phyloP scores from a whole-genome alignment of 495 filamentous ascomycete species.

The Aspergillus funiculosus region DNA sequence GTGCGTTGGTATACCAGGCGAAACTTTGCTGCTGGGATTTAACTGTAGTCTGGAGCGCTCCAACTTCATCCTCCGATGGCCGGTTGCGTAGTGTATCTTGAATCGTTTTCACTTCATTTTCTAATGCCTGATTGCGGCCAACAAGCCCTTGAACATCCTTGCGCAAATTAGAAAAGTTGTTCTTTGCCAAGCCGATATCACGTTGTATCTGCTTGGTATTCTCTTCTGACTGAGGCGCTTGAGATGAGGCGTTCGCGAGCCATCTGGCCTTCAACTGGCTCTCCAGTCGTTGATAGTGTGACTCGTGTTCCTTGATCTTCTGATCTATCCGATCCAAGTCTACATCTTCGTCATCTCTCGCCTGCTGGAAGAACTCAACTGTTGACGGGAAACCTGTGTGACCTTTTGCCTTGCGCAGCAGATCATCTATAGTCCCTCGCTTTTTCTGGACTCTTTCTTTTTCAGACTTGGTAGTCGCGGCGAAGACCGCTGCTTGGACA shows the following conservation, averaged over 20 bases:
- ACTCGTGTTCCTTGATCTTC: constrained; percentile 10
- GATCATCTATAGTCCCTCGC: constrained; percentile 12
- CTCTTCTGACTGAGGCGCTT: neutral
- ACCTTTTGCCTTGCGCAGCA: constrained; percentile 20
- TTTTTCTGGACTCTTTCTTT: constrained; percentile 23
- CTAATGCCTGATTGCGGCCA: neutral
- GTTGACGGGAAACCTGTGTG: constrained; percentile 22
- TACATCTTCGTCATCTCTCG: constrained; percentile 16
- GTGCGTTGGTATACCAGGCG: constrained; percentile 1
- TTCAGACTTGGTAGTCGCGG: constrained; percentile 14
- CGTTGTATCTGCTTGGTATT: constrained; percentile 7
- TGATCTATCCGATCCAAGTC: constrained; percentile 15
- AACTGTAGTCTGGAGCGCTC: neutral
- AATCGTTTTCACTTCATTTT: neutral
- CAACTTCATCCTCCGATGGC: neutral
- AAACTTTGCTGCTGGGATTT: neutral
- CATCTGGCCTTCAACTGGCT: constrained; percentile 8
- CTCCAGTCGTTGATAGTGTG: constrained; percentile 12
- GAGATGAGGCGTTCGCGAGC: neutral
- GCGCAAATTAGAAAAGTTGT: neutral
- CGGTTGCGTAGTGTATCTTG: neutral
- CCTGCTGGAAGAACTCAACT: constrained; percentile 15
- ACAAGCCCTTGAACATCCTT: neutral
- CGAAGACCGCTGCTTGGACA: constrained; percentile 17
- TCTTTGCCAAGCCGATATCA: constrained; percentile 3